A percentile compares a stretch with the other conserved stretches of the same genome.
Conservation (phyloP, 225 moss, liverwort and hornwort species). For the Lunularia cruciata region DNA sequence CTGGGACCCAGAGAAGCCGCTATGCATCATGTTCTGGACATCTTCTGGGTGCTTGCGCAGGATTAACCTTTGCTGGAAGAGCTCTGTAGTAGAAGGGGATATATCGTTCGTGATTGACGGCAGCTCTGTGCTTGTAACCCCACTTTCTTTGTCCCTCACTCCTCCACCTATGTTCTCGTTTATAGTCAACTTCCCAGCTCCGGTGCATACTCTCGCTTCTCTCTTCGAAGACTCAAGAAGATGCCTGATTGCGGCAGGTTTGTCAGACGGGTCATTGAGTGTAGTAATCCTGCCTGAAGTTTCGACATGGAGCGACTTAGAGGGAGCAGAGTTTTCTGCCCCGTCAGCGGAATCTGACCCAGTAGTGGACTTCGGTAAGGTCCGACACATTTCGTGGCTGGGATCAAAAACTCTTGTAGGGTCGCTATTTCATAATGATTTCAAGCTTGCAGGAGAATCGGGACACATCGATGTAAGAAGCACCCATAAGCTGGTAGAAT, state of each 20-base stretch:
- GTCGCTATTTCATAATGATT: constrained; percentile 24
- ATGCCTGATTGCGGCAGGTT: constrained; percentile 60
- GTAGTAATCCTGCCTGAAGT: constrained; percentile 59
- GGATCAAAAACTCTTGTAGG: constrained; percentile 63
- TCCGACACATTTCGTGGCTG: constrained; percentile 75
- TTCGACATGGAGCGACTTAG: constrained; percentile 68
- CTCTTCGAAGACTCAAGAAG: constrained; percentile 42
- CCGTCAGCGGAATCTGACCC: constrained; percentile 47
- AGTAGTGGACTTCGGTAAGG: constrained; percentile 62
- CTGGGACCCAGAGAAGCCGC: constrained; percentile 85
- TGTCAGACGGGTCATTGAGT: constrained; percentile 76
- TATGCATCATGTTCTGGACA: constrained; percentile 77
- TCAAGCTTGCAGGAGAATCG: neutral
- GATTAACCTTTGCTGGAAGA: constrained; percentile 75
- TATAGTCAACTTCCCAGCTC: constrained; percentile 61
- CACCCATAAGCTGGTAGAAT: constrained; percentile 31
- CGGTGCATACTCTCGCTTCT: constrained; percentile 68
- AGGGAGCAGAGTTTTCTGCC: constrained; percentile 50
- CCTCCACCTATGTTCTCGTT: constrained; percentile 95
- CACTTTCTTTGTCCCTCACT: constrained; percentile 62
- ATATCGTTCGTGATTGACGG: constrained; percentile 78
- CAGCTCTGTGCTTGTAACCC: constrained; percentile 63
- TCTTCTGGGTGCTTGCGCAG: constrained; percentile 58
- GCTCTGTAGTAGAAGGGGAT: constrained; percentile 64
- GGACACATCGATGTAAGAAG: neutral